phyloP scores from a whole-genome alignment of 2,329 filamentous ascomycete genomes.

The Sporothrix euskadiensis region DNA sequence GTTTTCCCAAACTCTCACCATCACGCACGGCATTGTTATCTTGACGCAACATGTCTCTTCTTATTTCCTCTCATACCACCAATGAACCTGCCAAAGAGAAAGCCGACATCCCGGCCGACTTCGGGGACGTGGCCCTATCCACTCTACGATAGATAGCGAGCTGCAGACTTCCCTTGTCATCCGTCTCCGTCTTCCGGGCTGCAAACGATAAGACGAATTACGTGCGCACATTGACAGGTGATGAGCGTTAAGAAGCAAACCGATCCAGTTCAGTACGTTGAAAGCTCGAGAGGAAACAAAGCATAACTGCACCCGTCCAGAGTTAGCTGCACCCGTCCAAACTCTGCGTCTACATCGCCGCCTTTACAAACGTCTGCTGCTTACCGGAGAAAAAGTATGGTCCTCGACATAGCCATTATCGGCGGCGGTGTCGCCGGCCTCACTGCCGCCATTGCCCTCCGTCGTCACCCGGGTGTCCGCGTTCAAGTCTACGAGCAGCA shows the following conservation, averaged over 20 bases:
- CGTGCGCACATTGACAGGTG: too few relatives aligned
- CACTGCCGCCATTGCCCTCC: slow-evolving; percentile 21
- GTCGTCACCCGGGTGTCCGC: slow-evolving; percentile 20
- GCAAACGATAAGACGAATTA: too few relatives aligned
- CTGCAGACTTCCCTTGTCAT: too few relatives aligned
- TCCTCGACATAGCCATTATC: slow-evolving; percentile 9
- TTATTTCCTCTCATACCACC: too few relatives aligned
- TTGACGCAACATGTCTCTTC: background rate
- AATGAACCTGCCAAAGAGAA: too few relatives aligned
- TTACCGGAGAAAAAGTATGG: background rate
- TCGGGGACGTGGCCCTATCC: background rate
- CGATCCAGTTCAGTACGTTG: too few relatives aligned
- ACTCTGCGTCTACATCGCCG: too few relatives aligned
- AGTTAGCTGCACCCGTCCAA: too few relatives aligned
- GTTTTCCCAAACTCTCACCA: background rate
- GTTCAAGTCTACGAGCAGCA: slow-evolving; percentile 28
- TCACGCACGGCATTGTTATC: background rate
- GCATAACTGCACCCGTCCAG: background rate
- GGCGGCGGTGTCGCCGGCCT: slow-evolving; percentile 23
- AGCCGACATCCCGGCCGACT: background rate
- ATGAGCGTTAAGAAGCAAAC: too few relatives aligned
- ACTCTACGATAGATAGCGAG: too few relatives aligned
- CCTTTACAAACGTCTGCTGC: too few relatives aligned
- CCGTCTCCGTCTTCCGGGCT: too few relatives aligned
- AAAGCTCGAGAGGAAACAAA: background rate